Base-by-base conservation (phyloP, 768 basidiomycete species). In the Pleurotus giganteus region DNA sequence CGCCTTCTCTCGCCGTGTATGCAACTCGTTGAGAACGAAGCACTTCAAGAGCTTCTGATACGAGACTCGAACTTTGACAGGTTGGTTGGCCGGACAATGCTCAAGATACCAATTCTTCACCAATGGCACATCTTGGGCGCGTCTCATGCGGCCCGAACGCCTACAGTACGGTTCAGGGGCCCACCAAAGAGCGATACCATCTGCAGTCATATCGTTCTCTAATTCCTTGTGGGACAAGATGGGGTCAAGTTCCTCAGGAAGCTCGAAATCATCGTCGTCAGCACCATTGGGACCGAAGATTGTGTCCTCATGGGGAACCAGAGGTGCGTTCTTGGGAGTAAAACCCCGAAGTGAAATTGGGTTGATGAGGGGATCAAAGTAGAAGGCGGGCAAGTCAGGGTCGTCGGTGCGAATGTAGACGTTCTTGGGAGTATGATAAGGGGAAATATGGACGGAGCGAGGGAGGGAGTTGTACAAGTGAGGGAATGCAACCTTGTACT, bases 51-150 rank as follows among this genome's bases (percentile, higher is more conserved):
- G 78, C 73, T 99, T 99, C 78, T 99, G 97, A 67, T 99, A 98
- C 31, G 96, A 98, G 0, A 99, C 97, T 58, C 97, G 88, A 63
- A 98, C 92, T 81, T 99, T 99, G 67, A 98, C 96, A 0, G 95
- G 85, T 66, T 97, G 94, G 41, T 86, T 88, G 0, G 95, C 93
- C 28, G 97, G 97, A 65, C 96, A 98, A 66, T 99, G 97, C 68
- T 99, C 97, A 26, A 98, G 79, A 65, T 98, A 99, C 92, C 95
- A 99, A 63, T 92, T 91, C 79, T 99, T 98, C 62, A 98, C 91
- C 50, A 98, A 78, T 2, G 96, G 94, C 1, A 99, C 70, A 67
- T 99, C 97, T 69, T 98, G 94, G 0, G 96, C 94, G 56, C 97
- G 82, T 54, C 95, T 83, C 81, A 89, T 98, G 39, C 88, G 82